A percentile compares a stretch with the other conserved stretches of the same genome.
These are phyloP conservation scores for Gypsophila paniculata DNA, from an alignment of 179 eudicot genomes.

Conservation along the genomic window DNA sequence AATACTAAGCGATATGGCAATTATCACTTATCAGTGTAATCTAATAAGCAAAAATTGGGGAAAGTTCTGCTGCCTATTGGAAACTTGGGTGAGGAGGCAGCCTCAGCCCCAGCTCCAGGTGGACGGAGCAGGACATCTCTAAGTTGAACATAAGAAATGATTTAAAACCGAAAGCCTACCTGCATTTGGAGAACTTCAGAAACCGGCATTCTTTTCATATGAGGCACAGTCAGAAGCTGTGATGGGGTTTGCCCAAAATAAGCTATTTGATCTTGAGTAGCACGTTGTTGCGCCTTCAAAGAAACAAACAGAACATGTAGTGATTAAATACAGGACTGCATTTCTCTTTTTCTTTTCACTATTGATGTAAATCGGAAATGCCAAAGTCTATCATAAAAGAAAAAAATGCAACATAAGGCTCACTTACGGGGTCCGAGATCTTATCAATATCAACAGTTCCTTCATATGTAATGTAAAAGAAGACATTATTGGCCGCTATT, in stretches of 20 bases:
- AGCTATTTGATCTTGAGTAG: constrained; percentile 98
- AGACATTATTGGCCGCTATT: constrained; percentile 77
- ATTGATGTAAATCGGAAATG: constrained; percentile 1
- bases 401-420: constrained; percentile 8
- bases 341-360: neutral
- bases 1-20: neutral
- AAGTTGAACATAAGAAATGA: neutral
- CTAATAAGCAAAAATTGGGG: neutral
- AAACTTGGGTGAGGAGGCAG: neutral
- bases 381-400: neutral
- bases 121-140: no score
- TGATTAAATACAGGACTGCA: constrained; percentile 23
- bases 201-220: constrained; percentile 74
- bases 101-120: no score
- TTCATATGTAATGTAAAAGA: constrained; percentile 92
- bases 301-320: constrained; percentile 17
- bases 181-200: constrained; percentile 90
- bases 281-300: constrained; percentile 80
- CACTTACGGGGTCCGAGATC: constrained; percentile 78
- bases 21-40: neutral
- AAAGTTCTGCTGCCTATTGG: neutral
- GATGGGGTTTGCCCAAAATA: constrained; percentile 99
- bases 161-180: constrained; percentile 39
- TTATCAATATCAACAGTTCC: constrained; percentile 91
- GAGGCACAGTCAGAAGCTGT: constrained; percentile 84